phyloP scores from a whole-genome alignment of 257 asterid genomes.

The Ocimum tenuiflorum region DNA sequence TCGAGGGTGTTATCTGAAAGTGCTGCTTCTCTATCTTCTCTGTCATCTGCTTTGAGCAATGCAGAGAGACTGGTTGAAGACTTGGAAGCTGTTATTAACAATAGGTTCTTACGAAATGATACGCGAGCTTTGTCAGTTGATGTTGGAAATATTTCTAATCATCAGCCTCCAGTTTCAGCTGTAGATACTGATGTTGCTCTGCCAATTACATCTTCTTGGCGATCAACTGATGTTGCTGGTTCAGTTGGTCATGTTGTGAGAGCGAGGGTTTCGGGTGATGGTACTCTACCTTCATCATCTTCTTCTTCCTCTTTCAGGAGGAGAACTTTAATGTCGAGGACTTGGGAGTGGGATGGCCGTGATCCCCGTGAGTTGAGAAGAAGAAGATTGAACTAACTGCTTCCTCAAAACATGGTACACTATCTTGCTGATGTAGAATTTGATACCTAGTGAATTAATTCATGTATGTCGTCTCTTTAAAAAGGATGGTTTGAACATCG shows the following conservation, averaged over 20 bases:
- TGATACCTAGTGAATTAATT: conserved; percentile 14
- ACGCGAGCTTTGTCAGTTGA: conserved; percentile 27
- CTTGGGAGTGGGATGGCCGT: conserved; percentile 24
- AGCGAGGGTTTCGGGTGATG: conserved; percentile 21
- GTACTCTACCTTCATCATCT: conserved; percentile 11
- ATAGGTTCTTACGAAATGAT: conserved; percentile 31
- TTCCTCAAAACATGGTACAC: conserved; percentile 2
- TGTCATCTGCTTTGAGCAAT: conserved; percentile 60
- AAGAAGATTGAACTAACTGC: conserved; percentile 45
- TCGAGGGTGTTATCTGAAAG: conserved; percentile 68
- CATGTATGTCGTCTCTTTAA: conserved; percentile 15
- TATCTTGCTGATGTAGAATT: conserved; percentile 18
- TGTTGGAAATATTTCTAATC: conserved; percentile 30
- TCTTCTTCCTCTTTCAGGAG: conserved; percentile 30
- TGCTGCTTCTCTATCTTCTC: conserved; percentile 64
- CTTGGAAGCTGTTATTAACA: conserved; percentile 53
- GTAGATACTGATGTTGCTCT: conserved; percentile 26
- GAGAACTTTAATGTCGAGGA: conserved; percentile 30
- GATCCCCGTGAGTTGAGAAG: conserved; percentile 43
- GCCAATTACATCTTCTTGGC: conserved; percentile 35
- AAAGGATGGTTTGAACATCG: conserved; percentile 8
- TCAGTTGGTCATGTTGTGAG: conserved; percentile 20
- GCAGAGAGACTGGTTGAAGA: conserved; percentile 72
- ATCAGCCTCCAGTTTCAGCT: conserved; percentile 27
- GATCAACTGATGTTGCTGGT: conserved; percentile 29